These are phyloP conservation scores for Ceriops decandra DNA, from an alignment of 345 rosid species.

Conservation along the genomic window DNA sequence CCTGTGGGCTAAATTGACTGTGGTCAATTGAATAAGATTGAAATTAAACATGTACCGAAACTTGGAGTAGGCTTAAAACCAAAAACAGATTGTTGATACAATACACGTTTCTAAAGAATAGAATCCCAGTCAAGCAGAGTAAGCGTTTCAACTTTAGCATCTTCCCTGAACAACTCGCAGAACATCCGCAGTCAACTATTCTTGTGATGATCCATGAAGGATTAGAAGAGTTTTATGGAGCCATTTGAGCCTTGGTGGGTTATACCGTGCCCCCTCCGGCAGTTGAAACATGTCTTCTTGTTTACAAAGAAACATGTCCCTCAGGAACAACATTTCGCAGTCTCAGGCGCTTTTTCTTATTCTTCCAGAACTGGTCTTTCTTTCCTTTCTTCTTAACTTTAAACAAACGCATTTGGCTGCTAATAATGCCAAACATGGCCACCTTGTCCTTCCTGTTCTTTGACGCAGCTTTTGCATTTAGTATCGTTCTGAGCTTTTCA, in stretches of 20 bases:
- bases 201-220: background rate
- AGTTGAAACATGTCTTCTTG: no score
- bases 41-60: no score
- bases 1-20: no score
- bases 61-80: no score
- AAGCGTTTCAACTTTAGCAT: background rate
- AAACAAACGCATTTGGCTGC: slow-evolving; percentile 61
- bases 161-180: background rate
- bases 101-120: background rate
- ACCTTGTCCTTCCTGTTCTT: slow-evolving; percentile 62
- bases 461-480: slow-evolving; percentile 68
- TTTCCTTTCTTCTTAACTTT: slow-evolving; percentile 57
- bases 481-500: slow-evolving; percentile 67
- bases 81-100: background rate
- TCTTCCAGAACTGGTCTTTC: slow-evolving; percentile 94
- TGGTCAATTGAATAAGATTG: no score
- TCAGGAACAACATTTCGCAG: slow-evolving; percentile 5
- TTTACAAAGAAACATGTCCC: background rate
- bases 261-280: background rate
- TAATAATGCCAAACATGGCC: slow-evolving; percentile 81
- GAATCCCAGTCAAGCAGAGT: background rate
- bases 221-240: no score
- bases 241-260: background rate
- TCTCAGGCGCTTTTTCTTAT: slow-evolving; percentile 43
- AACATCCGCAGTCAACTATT: background rate